phyloP scores from a whole-genome alignment of 345 rosid genomes.

The Odontarrhena argentea region DNA sequence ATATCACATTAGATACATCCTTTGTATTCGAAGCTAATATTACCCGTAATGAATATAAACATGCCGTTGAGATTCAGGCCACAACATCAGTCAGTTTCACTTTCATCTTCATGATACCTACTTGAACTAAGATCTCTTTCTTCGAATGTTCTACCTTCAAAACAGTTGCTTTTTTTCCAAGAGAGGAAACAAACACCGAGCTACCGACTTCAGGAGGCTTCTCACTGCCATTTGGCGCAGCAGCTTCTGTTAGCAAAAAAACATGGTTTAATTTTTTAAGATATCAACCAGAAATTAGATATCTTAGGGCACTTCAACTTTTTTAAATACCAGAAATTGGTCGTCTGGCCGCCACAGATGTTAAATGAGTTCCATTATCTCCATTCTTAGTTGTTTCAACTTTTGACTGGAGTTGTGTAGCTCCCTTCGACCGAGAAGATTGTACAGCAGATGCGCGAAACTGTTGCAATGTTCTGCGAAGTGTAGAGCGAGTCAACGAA shows the following conservation, averaged over 20 bases:
- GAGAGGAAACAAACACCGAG: conserved; percentile 59
- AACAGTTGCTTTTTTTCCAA: conserved; percentile 69
- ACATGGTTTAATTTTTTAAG: conserved; percentile 6
- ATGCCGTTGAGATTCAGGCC: conserved; percentile 15
- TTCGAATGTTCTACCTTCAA: conserved; percentile 65
- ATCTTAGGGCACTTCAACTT: conserved; percentile 9
- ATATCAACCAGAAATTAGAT: conserved; percentile 4
- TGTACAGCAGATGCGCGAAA: conserved; percentile 52
- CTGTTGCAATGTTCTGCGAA: conserved; percentile 67
- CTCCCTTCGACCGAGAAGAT: conserved; percentile 41
- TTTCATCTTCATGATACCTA: conserved; percentile 80
- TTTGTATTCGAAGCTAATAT: conserved; percentile 28
- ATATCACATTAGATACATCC: neutral
- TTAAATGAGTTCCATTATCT: conserved; percentile 34
- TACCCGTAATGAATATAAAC: neutral
- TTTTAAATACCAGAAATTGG: conserved; percentile 46
- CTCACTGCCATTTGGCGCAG: conserved; percentile 42
- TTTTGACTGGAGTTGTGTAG: conserved; percentile 39
- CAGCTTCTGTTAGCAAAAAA: conserved; percentile 22
- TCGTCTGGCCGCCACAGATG: conserved; percentile 42
- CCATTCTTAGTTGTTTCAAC: conserved; percentile 31
- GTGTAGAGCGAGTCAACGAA: conserved; percentile 54
- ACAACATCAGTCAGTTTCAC: conserved; percentile 58
- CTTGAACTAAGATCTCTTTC: conserved; percentile 79
- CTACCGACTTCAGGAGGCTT: conserved; percentile 67